These are phyloP conservation scores for Fusarium duplospermum DNA, from an alignment of 2,329 filamentous ascomycete species.

Conservation along the genomic window DNA sequence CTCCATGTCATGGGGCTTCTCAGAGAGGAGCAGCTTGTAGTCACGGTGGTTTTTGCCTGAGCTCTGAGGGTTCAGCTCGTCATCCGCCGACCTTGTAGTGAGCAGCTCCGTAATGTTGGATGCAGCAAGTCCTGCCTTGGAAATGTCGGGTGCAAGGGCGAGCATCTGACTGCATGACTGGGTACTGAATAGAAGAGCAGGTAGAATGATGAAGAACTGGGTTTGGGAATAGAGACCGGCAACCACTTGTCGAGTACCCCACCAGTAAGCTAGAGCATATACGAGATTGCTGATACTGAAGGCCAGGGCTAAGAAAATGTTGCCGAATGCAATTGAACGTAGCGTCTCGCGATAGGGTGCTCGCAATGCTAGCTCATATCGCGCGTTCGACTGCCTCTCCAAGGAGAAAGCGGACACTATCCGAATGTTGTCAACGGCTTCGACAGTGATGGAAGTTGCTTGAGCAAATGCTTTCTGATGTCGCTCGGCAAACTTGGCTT, in stretches of 20 bases:
- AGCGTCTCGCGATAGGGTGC: constrained; percentile 48
- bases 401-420: constrained; percentile 42
- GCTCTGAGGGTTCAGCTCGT: neutral
- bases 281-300: constrained; percentile 72
- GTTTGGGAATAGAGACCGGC: constrained; percentile 70
- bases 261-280: constrained; percentile 82
- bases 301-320: constrained; percentile 68
- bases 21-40: neutral
- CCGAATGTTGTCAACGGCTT: constrained; percentile 57
- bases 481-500: constrained; percentile 66
- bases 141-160: constrained; percentile 67
- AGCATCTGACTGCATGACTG: constrained; percentile 80
- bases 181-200: constrained; percentile 76
- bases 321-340: constrained; percentile 59
- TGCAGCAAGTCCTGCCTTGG: constrained; percentile 68
- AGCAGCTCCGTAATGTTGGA: neutral
- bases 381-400: neutral
- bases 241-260: constrained; percentile 77
- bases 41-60: constrained; percentile 60
- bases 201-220: constrained; percentile 78
- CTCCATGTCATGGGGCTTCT: constrained; percentile 41
- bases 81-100: neutral
- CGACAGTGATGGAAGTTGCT: constrained; percentile 71
- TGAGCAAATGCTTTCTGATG: constrained; percentile 72
- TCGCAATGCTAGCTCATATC: neutral